These are phyloP conservation scores for Marchantia polymorpha DNA, from an alignment of 225 moss, liverwort and hornwort genomes.

Conservation along the genomic window DNA sequence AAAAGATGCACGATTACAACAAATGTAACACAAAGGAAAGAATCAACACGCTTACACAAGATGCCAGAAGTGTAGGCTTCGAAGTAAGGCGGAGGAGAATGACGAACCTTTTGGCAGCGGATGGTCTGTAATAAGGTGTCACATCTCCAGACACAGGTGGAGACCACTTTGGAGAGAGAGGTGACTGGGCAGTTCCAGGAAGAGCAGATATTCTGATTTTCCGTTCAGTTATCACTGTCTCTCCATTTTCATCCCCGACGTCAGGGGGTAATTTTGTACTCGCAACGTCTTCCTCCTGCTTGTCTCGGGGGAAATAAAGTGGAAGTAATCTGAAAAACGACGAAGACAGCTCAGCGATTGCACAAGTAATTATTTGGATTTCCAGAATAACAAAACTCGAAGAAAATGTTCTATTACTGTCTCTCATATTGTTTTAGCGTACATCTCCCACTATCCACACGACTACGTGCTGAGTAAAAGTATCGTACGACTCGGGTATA, in stretches of 20 bases:
- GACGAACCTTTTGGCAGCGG: conserved; percentile 53
- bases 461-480: too few relatives aligned
- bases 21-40: too few relatives aligned
- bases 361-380: neutral
- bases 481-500: too few relatives aligned
- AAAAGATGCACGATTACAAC: too few relatives aligned
- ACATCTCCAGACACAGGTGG: conserved; percentile 50
- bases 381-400: too few relatives aligned
- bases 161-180: conserved; percentile 43
- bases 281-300: conserved; percentile 81
- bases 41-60: too few relatives aligned
- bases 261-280: conserved; percentile 75
- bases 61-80: too few relatives aligned
- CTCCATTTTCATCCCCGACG: conserved; percentile 99
- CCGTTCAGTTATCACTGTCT: conserved; percentile 87
- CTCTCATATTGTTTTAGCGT: too few relatives aligned
- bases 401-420: too few relatives aligned
- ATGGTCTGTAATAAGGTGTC: conserved; percentile 43
- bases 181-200: conserved; percentile 46
- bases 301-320: conserved; percentile 91
- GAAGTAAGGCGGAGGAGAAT: neutral
- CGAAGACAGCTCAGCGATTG: neutral
- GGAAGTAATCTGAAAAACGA: conserved; percentile 72
- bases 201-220: conserved; percentile 98
- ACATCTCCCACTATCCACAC: too few relatives aligned